These are phyloP conservation scores for Dactylellina haptotyla DNA, from an alignment of 2,329 filamentous ascomycete species.

Conservation along the genomic window DNA sequence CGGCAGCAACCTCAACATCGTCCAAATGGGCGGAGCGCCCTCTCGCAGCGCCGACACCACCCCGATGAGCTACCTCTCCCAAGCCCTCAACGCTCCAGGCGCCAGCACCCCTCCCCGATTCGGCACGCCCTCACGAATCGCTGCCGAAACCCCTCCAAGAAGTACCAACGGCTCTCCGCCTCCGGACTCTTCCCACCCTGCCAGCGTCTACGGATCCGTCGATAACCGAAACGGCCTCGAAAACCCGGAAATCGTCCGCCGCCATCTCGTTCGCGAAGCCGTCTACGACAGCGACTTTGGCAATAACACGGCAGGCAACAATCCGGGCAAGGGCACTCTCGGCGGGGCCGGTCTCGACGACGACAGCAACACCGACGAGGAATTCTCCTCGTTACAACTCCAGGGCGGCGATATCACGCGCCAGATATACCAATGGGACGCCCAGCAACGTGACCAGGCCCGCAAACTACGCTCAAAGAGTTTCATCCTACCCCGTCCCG, in stretches of 20 bases:
- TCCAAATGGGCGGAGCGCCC: conserved; percentile 42
- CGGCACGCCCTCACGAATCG: conserved; percentile 70
- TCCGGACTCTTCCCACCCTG: conserved; percentile 64
- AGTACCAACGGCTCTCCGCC: conserved; percentile 64
- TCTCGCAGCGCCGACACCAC: conserved; percentile 13
- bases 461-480: conserved; percentile 79
- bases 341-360: conserved; percentile 65
- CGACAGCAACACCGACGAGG: conserved; percentile 65
- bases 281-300: conserved; percentile 62
- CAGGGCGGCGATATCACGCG: conserved; percentile 95
- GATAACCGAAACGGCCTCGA: conserved; percentile 78
- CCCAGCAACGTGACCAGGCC: conserved; percentile 75
- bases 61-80: conserved; percentile 74
- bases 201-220: conserved; percentile 84
- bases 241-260: conserved; percentile 88
- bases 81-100: conserved; percentile 67
- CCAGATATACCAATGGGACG: conserved; percentile 95
- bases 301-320: too few relatives aligned
- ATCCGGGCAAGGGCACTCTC: conserved; percentile 58
- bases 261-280: conserved; percentile 75
- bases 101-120: conserved; percentile 76
- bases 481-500: conserved; percentile 79
- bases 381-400: conserved; percentile 91
- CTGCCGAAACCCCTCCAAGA: conserved; percentile 59
- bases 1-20: conserved; percentile 38